These are phyloP conservation scores for Ulota crispa DNA, from an alignment of 225 moss, liverwort and hornwort genomes.

Conservation along the genomic window DNA sequence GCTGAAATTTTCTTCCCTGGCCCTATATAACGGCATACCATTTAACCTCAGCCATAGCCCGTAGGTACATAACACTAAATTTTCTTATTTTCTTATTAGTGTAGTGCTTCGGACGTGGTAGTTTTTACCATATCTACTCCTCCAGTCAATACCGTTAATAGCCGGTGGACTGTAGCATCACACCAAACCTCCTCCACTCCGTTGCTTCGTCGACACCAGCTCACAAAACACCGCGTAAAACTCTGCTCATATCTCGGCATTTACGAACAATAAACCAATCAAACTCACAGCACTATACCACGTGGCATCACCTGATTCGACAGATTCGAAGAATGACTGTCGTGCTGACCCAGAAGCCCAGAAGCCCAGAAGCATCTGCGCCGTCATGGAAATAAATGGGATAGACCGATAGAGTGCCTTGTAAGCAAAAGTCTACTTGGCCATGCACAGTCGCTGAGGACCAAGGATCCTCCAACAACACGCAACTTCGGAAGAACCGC, in stretches of 20 bases:
- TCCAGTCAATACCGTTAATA: too few species aligned
- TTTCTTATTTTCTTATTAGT: too few species aligned
- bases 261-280: not conserved
- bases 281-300: too few species aligned
- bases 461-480: not conserved
- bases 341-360: not conserved
- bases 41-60: too few species aligned
- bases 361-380: slow-evolving; percentile 11
- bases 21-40: too few species aligned
- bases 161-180: too few species aligned
- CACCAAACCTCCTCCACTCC: not conserved
- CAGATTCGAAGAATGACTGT: not conserved
- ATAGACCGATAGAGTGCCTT: slow-evolving; percentile 17
- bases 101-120: too few species aligned
- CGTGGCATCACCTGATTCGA: not conserved
- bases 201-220: slow-evolving; percentile 1
- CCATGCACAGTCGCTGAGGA: not conserved
- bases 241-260: not conserved
- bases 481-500: slow-evolving; percentile 10
- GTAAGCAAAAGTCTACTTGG: not conserved
- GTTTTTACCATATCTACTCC: too few species aligned
- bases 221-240: not conserved
- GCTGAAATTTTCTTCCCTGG: too few species aligned
- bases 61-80: too few species aligned
- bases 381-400: not conserved